Conservation (phyloP, 2,329 filamentous ascomycete species). For the Fusarium concolor region DNA sequence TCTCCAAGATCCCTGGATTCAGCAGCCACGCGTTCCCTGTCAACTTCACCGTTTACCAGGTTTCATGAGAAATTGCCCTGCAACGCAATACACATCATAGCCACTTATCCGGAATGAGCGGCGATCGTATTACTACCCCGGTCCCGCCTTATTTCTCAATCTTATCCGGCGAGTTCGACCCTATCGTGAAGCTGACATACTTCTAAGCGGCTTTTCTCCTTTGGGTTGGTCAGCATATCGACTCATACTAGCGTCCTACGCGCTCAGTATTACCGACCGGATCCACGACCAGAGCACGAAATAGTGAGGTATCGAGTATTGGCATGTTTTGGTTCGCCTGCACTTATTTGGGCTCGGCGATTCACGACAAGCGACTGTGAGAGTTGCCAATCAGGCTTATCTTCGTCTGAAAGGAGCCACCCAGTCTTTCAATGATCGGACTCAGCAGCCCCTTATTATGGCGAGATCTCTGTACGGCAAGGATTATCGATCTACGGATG, state of each 20-base stretch:
- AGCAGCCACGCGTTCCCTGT: conserved; percentile 46
- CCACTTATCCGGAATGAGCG: conserved; percentile 14
- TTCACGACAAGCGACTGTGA: background rate
- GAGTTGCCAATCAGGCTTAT: background rate
- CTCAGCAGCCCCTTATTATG: conserved; percentile 5
- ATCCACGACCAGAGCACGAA: conserved; percentile 27
- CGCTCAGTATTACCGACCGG: conserved; percentile 6
- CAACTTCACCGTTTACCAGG: conserved; percentile 53
- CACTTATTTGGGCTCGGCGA: conserved; percentile 14
- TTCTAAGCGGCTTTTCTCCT: conserved; percentile 26
- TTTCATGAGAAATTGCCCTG: conserved; percentile 41
- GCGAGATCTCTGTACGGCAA: conserved; percentile 13
- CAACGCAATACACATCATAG: background rate
- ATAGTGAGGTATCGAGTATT: conserved; percentile 3
- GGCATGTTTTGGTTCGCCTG: background rate
- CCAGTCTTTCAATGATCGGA: background rate
- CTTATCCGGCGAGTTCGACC: conserved; percentile 15
- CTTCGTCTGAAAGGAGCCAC: background rate
- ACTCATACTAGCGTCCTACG: conserved; percentile 34
- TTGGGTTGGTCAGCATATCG: conserved; percentile 26
- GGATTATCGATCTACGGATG: background rate
- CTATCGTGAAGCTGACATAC: conserved; percentile 31
- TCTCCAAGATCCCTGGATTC: conserved; percentile 43
- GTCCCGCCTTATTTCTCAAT: conserved; percentile 31
- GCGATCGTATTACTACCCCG: conserved; percentile 15